Base-by-base conservation (phyloP, 164 flowering plant species). In the Vitis labrusca region DNA sequence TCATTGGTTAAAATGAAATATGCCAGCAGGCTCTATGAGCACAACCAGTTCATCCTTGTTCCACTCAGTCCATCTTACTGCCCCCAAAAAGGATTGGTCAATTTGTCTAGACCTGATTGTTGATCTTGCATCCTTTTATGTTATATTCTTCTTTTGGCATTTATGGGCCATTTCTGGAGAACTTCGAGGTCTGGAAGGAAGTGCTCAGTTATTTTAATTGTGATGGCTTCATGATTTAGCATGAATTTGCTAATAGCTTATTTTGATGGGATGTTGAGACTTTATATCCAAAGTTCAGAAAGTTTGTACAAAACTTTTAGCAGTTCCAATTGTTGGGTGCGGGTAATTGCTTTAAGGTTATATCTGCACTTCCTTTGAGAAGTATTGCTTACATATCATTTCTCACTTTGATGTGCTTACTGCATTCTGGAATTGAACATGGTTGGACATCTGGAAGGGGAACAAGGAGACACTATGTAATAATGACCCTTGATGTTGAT, bases 161-260 rank as follows among this genome's bases (percentile, higher is more conserved):
- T 53, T 1, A 1, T 53, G 56, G 6, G 56, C n/a, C 14, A 13
- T 12, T 53, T 15, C n/a, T 12, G 15, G 56, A n/a, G 15, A 53
- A 53, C 56, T 12, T 53, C 56, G n/a, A 53, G n/a, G 56, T 53
- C n/a, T 53, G n/a, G 56, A 53, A 53, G 56, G 56, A 53, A 15
- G 56, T 15, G 14, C 56, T n/a, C 15, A 0, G 15, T 53, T 53
- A 13, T 53, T 13, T 53, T 12, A 53, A n/a, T 10, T 53, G n/a
- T 12, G 56, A 53, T 11, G 56, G 56, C 7, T 13, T 53, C 4
- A 53, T 53, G 14, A 13, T 53, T 53, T 12, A 11, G 44, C 7
- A 3, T 37, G 6, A 37, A 37, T 37, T 37, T 37, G 5, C 5
- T 37, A 37, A 37, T 37, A 23, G 27, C 27, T 1, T 37, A 0